Evolutionary conservation across 2,329 filamentous ascomycete genomes (phyloP).

Genomic region (Mariannaea sp.): DNA sequence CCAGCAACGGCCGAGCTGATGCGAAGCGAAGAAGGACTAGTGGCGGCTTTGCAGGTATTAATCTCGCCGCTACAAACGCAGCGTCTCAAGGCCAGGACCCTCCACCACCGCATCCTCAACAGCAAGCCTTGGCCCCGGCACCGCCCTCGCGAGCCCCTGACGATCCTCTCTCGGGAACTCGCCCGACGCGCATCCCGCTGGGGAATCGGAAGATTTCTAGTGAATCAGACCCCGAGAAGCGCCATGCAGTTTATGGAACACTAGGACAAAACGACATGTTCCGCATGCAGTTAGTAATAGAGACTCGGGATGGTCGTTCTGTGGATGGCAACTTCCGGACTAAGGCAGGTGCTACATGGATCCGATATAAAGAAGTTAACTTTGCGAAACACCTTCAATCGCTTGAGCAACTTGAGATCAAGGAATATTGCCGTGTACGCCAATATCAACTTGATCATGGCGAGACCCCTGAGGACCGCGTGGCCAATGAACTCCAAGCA

Average conservation of each 20-base stretch:
- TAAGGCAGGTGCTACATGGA: constrained; percentile 66
- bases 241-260: constrained; percentile 67
- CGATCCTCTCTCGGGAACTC: constrained; percentile 55
- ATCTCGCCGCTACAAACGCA: constrained; percentile 36
- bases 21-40: constrained; percentile 56
- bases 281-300: constrained; percentile 63
- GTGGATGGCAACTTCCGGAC: constrained; percentile 64
- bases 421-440: constrained; percentile 67
- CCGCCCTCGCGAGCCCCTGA: constrained; percentile 24
- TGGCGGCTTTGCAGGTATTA: constrained; percentile 42
- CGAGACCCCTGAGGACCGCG: constrained; percentile 55
- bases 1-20: constrained; percentile 42
- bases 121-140: constrained; percentile 27
- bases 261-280: constrained; percentile 68
- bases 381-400: constrained; percentile 60
- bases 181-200: constrained; percentile 62
- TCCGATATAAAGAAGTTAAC: constrained; percentile 64
- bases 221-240: constrained; percentile 52
- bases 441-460: constrained; percentile 61
- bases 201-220: constrained; percentile 64
- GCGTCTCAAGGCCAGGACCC: constrained; percentile 24
- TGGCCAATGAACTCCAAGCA: constrained; percentile 57
- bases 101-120: constrained; percentile 28
- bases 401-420: constrained; percentile 60
- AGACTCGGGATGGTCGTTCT: constrained; percentile 63